Evolutionary conservation across 257 asterid genomes (phyloP), one percentile per base, ranked within the genome.

Genomic region (Gentiana dahurica): DNA sequence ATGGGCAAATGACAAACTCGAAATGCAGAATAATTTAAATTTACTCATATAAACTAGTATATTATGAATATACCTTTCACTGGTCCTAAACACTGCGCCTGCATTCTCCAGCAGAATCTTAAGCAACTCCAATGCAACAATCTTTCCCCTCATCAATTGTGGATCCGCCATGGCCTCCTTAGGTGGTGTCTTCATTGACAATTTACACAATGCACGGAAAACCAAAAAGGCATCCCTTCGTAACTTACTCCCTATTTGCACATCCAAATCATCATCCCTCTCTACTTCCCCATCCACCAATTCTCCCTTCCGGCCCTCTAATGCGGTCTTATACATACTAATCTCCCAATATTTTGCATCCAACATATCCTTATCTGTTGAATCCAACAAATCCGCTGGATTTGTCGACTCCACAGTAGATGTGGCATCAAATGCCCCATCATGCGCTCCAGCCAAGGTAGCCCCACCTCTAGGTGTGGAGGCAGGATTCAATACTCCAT

Each of bases 261-360:
- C 89, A 68, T 92, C 99, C 79, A 84, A 65, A 77, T 88, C 97
- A 63, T 92, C 97, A 48, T 92, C 97, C 78, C 94, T 80, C 65
- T 88, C 99, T 54, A 74, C 82, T 59, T 87, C 98, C 50, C 92
- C 94, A 12, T 92, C 97, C 11, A 77, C 91, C 75, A 92, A 75
- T 74, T 92, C 99, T 59, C 94, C 99, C 78, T 88, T 92, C 80
- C 97, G 66, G 57, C 97, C 99, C 73, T 88, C 97, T 65, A 92
- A 67, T 1, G 99, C 99, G 3, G 95, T 83, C 79, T 92, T 92
- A 66, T 92, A 92, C 99, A 92, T 89, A 68, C 99, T 86, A 67
- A 92, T 89, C 87, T 92, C 99, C 99, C 99, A 92, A 66, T 88
- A 88, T 78, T 92, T 92, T 0, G 99, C 97, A 53, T 92, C 99